Percentiles rank a stretch among this genome's conserved stretches.
Conservation (phyloP, 805 yeast species). For the Schwanniomyces polymorphus region DNA sequence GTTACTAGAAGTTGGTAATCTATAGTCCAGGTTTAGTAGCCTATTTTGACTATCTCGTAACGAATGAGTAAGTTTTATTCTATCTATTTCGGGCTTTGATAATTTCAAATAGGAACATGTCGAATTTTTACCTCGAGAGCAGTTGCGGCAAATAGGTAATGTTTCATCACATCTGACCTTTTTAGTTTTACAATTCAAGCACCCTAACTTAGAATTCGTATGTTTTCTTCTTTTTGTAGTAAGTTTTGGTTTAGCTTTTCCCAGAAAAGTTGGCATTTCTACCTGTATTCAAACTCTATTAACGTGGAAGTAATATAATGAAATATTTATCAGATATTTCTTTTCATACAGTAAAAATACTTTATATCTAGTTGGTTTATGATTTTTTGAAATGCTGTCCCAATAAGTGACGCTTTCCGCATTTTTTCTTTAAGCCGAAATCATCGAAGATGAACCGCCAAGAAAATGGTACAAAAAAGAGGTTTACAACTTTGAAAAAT, state of each 20-base stretch:
- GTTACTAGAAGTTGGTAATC: conserved; percentile 24
- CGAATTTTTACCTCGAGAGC: conserved; percentile 23
- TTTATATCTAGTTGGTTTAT: no score
- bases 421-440: not conserved
- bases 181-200: conserved; percentile 29
- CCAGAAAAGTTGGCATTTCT: not conserved
- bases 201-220: conserved; percentile 30
- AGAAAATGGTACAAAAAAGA: conserved; percentile 1
- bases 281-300: not conserved
- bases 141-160: conserved; percentile 26
- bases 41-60: conserved; percentile 27
- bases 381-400: not conserved
- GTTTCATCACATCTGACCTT: conserved; percentile 31
- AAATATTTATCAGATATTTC: not conserved
- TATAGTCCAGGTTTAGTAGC: conserved; percentile 20
- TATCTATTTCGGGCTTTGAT: conserved; percentile 15
- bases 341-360: not conserved
- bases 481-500: not conserved
- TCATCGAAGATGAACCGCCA: not conserved
- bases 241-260: not conserved
- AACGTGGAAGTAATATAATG: not conserved
- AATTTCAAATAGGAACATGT: conserved; percentile 25
- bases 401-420: not conserved
- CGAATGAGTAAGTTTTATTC: conserved; percentile 25
- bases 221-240: conserved; percentile 20